Conservation (phyloP, 805 yeast species). For the Metschnikowia cubensis region DNA sequence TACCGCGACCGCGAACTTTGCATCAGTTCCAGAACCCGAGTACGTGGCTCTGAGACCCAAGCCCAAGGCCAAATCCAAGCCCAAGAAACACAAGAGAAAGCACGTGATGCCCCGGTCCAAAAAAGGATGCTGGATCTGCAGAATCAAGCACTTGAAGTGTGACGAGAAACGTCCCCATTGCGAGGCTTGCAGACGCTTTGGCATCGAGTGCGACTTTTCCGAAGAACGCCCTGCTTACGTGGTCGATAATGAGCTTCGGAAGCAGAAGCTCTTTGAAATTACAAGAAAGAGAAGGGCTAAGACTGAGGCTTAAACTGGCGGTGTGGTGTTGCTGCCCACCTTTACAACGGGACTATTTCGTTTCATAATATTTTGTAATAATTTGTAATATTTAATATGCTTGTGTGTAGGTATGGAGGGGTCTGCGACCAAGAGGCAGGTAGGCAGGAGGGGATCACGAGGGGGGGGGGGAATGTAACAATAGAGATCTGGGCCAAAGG, state of each 20-base stretch:
- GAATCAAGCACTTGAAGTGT: conserved; percentile 44
- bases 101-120: conserved; percentile 39
- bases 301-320: background rate
- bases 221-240: conserved; percentile 38
- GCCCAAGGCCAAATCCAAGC: conserved; percentile 4
- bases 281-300: conserved; percentile 12
- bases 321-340: background rate
- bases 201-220: conserved; percentile 41
- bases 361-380: background rate
- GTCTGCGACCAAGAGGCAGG: no score
- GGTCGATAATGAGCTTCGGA: conserved; percentile 29
- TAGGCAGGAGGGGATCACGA: no score
- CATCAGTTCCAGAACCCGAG: background rate
- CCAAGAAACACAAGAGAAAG: conserved; percentile 37
- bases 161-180: conserved; percentile 39
- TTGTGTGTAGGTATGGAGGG: background rate
- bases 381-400: background rate
- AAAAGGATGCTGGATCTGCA: conserved; percentile 45
- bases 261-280: conserved; percentile 32
- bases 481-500: no score
- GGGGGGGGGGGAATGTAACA: no score
- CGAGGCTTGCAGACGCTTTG: conserved; percentile 35
- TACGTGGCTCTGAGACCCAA: background rate
- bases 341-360: background rate
- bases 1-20: background rate